Conservation (phyloP, 306 rosid species). For the Cicer chorassanicum region DNA sequence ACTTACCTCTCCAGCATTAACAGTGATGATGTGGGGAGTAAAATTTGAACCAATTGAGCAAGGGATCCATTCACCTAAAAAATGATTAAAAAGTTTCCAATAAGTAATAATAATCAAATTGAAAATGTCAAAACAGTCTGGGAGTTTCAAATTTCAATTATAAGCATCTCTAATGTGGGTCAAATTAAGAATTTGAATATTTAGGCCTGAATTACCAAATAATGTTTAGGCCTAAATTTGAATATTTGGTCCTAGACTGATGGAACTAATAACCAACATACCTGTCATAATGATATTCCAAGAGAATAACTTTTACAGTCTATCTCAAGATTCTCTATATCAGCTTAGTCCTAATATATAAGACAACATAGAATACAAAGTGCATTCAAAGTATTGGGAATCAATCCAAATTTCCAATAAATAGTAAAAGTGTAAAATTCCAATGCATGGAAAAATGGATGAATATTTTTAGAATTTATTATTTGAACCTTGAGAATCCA, state of each 20-base stretch:
- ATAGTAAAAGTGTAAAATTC: too few relatives aligned
- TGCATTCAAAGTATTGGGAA: too few relatives aligned
- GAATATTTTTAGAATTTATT: too few relatives aligned
- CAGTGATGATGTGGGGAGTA: constrained; percentile 92
- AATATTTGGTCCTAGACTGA: constrained; percentile 3
- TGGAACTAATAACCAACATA: not conserved
- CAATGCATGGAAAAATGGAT: too few relatives aligned
- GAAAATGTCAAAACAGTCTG: constrained; percentile 26
- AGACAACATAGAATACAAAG: constrained; percentile 1
- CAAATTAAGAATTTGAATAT: constrained; percentile 28
- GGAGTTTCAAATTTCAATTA: constrained; percentile 20
- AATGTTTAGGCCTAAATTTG: too few relatives aligned
- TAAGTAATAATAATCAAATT: constrained; percentile 21
- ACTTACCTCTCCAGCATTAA: constrained; percentile 88
- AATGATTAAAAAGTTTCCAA: not conserved
- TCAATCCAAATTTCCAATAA: too few relatives aligned
- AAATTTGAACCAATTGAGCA: constrained; percentile 92
- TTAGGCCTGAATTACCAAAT: constrained; percentile 1
- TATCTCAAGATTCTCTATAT: constrained; percentile 28
- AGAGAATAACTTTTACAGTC: not conserved
- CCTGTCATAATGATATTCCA: not conserved
- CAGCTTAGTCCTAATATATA: not conserved
- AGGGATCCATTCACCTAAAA: constrained; percentile 86
- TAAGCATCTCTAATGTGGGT: constrained; percentile 11
- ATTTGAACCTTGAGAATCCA: too few relatives aligned